Conservation (phyloP, 1,284 basidiomycete genomes). For the Fistulinella staudtii region DNA sequence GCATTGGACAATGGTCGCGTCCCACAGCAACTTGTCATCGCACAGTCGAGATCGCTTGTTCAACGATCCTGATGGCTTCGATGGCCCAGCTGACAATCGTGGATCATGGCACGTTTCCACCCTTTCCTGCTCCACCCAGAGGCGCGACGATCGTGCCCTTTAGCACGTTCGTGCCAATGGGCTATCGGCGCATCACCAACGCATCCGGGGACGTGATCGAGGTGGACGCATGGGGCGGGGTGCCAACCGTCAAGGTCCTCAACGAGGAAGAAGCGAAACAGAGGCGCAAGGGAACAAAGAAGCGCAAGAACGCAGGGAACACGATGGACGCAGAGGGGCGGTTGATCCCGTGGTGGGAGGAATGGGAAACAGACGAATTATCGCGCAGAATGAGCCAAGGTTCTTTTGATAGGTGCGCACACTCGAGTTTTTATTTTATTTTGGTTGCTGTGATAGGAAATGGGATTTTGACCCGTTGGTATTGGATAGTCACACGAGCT, state of each 20-base stretch:
- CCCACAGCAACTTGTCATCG: too few species aligned
- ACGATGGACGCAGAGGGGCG: constrained; percentile 27
- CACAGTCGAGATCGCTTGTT: too few species aligned
- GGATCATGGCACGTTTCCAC: constrained; percentile 36
- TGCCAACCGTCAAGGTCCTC: constrained; percentile 42
- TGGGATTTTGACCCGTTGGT: neutral
- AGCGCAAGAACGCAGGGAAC: constrained; percentile 23
- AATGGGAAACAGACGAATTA: constrained; percentile 45
- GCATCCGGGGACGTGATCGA: constrained; percentile 24
- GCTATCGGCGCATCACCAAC: constrained; percentile 27
- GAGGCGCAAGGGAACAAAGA: constrained; percentile 33
- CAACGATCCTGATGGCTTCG: neutral
- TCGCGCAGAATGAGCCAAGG: constrained; percentile 23
- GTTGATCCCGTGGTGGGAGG: constrained; percentile 44
- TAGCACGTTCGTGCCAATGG: constrained; percentile 35
- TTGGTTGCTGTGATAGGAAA: too few species aligned
- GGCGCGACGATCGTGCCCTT: constrained; percentile 43
- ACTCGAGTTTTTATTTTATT: too few species aligned
- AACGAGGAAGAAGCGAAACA: constrained; percentile 34
- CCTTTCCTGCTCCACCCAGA: constrained; percentile 41
- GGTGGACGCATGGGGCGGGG: constrained; percentile 41
- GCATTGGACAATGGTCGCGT: too few species aligned
- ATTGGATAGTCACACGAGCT: constrained; percentile 27
- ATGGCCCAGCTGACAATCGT: neutral
- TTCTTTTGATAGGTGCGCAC: constrained; percentile 34